Percentiles rank a stretch among this genome's conserved stretches.
phyloP scores from a whole-genome alignment of 1,284 basidiomycete species.

The Agroathelia rolfsii region DNA sequence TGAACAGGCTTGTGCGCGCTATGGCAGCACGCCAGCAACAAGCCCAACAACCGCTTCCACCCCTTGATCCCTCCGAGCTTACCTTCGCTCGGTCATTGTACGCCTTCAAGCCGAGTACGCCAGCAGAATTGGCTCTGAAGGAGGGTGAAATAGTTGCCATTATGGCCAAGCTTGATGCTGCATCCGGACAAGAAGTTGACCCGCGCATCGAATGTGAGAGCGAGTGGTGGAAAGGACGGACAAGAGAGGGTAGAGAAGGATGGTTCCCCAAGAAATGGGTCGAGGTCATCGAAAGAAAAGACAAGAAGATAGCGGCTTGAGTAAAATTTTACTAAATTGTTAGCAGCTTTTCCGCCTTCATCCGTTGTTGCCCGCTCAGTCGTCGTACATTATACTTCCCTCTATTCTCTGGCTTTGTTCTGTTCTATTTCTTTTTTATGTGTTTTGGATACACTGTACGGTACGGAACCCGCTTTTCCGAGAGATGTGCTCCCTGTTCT shows the following conservation, averaged over 20 bases:
- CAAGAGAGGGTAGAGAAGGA: constrained; percentile 86
- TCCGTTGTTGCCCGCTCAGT: no score
- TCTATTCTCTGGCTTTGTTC: no score
- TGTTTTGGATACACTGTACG: no score
- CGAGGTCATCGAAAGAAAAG: constrained; percentile 52
- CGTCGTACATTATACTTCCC: no score
- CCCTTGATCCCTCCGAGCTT: constrained; percentile 63
- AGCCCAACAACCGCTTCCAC: constrained; percentile 40
- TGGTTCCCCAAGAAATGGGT: constrained; percentile 97
- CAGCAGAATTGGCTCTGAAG: constrained; percentile 74
- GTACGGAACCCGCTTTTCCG: no score
- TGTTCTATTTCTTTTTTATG: no score
- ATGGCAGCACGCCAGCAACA: constrained; percentile 60
- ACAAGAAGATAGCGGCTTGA: constrained; percentile 36
- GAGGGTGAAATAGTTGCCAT: constrained; percentile 95
- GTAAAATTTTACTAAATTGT: constrained; percentile 1
- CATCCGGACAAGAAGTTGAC: constrained; percentile 59
- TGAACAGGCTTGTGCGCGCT: constrained; percentile 82
- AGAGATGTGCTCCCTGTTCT: no score
- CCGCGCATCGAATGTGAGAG: constrained; percentile 64
- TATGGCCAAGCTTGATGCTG: constrained; percentile 71
- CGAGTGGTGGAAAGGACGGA: constrained; percentile 96
- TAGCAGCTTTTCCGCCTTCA: no score
- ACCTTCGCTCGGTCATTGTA: constrained; percentile 86
- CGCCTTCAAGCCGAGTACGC: constrained; percentile 67